These are phyloP conservation scores for Suhomyces panamericanus DNA, from an alignment of 1,139 yeast species.

Conservation along the genomic window DNA sequence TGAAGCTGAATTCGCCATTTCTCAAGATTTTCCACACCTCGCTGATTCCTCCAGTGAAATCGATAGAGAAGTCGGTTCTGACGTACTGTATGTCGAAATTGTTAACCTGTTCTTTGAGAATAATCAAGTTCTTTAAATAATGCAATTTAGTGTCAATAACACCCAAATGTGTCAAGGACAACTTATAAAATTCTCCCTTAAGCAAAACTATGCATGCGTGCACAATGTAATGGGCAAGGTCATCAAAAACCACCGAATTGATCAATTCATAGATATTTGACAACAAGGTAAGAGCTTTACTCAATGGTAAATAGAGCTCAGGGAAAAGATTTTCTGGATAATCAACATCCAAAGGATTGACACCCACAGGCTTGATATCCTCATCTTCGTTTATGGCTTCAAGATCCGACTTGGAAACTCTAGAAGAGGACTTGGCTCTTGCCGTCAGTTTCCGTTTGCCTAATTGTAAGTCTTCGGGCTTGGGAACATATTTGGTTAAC, in stretches of 20 bases:
- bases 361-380: conserved; percentile 1
- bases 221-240: conserved; percentile 82
- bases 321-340: conserved; percentile 44
- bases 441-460: conserved; percentile 10
- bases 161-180: conserved; percentile 39
- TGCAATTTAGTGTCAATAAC: conserved; percentile 63
- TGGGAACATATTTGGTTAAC: conserved; percentile 65
- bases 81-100: conserved; percentile 80
- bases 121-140: conserved; percentile 68
- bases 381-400: neutral
- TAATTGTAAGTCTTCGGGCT: conserved; percentile 53
- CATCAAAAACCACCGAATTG: conserved; percentile 78
- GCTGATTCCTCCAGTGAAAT: conserved; percentile 70
- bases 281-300: conserved; percentile 66
- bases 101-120: conserved; percentile 68
- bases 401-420: neutral
- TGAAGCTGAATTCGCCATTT: conserved; percentile 35
- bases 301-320: conserved; percentile 72
- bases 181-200: conserved; percentile 52
- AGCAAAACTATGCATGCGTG: conserved; percentile 68
- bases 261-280: conserved; percentile 80
- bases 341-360: conserved; percentile 31
- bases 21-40: conserved; percentile 53
- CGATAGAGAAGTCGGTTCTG: conserved; percentile 71
- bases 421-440: conserved; percentile 2